Evolutionary conservation across 1,139 yeast species (phyloP).

Genomic region (Geotrichum aggregatum): DNA sequence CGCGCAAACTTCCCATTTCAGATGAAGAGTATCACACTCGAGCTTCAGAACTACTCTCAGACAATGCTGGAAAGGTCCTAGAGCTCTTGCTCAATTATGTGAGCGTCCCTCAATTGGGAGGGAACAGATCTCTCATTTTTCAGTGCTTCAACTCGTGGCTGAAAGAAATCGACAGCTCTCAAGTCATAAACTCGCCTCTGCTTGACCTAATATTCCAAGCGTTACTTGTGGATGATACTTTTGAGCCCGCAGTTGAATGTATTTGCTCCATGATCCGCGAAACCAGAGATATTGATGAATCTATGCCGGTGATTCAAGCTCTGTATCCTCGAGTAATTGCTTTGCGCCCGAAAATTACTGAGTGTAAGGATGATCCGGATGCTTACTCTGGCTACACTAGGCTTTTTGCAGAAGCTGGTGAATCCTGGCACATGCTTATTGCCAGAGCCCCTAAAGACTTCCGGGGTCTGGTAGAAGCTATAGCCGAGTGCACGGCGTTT

Average conservation of each 20-base stretch:
- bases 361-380: conserved; percentile 60
- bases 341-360: conserved; percentile 50
- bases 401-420: conserved; percentile 88
- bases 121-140: conserved; percentile 47
- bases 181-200: conserved; percentile 58
- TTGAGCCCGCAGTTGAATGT: conserved; percentile 87
- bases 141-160: conserved; percentile 88
- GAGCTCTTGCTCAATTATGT: conserved; percentile 45
- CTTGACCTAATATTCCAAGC: conserved; percentile 68
- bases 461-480: conserved; percentile 68
- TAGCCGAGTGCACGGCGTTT: conserved; percentile 58
- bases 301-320: conserved; percentile 55
- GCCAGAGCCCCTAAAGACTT: conserved; percentile 71
- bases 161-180: conserved; percentile 70
- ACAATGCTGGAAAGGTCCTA: conserved; percentile 68
- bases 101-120: conserved; percentile 42
- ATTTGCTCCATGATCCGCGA: conserved; percentile 73
- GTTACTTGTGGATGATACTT: conserved; percentile 58
- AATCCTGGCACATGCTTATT: conserved; percentile 86
- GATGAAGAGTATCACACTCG: conserved; percentile 74
- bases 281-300: conserved; percentile 61
- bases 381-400: conserved; percentile 68
- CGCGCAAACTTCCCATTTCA: conserved; percentile 70
- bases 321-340: conserved; percentile 64
- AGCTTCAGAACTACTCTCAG: conserved; percentile 56